These are phyloP conservation scores for Diaporthe ampelina DNA, from an alignment of 2,329 filamentous ascomycete genomes.

Conservation along the genomic window DNA sequence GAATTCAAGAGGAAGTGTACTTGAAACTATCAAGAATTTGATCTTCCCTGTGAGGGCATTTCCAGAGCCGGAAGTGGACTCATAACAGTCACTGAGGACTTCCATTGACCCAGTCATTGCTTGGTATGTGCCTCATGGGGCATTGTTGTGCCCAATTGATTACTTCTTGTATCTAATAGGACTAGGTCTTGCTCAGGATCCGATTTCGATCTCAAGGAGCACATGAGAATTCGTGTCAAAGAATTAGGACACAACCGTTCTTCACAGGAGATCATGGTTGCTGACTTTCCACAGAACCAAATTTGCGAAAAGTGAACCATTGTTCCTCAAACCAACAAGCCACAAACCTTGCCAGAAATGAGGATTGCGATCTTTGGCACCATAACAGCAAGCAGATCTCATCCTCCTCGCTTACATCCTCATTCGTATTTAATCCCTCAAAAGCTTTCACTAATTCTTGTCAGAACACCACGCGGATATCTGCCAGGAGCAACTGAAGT, in stretches of 20 bases:
- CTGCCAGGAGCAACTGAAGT: constrained; percentile 69
- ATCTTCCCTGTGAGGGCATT: constrained; percentile 65
- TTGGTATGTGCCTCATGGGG: constrained; percentile 51
- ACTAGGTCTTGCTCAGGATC: background rate
- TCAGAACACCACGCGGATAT: constrained; percentile 70
- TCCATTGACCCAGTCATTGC: constrained; percentile 64
- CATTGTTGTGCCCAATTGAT: no score
- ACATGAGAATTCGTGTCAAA: background rate
- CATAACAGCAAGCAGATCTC: constrained; percentile 62
- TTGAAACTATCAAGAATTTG: constrained; percentile 54
- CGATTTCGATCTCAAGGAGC: background rate
- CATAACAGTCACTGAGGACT: constrained; percentile 60
- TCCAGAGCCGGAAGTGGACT: constrained; percentile 66
- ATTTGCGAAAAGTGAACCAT: constrained; percentile 56
- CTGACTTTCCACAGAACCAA: constrained; percentile 56
- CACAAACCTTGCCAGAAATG: constrained; percentile 9
- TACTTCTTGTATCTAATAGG: no score
- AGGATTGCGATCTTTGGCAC: constrained; percentile 43
- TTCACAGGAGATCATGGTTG: background rate
- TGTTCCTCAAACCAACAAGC: constrained; percentile 28
- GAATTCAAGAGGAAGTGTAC: background rate
- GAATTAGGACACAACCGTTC: no score
- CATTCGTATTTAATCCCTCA: background rate
- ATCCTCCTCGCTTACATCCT: background rate
- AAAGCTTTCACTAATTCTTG: background rate